Evolutionary conservation across 129 eudicot species (phyloP).

Genomic region (Chrysanthemum lavandulifolium): DNA sequence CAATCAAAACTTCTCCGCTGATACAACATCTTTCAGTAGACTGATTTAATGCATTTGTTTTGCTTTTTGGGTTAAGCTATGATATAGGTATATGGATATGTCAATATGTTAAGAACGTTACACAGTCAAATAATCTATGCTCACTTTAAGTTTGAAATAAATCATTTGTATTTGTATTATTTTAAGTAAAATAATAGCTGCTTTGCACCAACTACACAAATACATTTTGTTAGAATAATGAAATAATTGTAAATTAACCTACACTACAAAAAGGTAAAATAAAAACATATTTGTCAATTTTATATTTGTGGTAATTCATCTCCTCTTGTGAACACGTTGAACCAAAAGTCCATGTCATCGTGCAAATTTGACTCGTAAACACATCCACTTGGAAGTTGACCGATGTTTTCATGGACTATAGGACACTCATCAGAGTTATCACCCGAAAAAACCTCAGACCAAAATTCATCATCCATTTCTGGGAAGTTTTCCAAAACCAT

Average conservation of each 20-base stretch:
- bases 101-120: too few relatives aligned
- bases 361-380: conserved; percentile 34
- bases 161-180: background rate
- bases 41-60: too few relatives aligned
- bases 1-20: too few relatives aligned
- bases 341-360: conserved; percentile 58
- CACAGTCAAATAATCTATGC: too few relatives aligned
- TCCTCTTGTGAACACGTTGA: conserved; percentile 43
- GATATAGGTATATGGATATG: too few relatives aligned
- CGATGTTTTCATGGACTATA: conserved; percentile 18
- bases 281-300: conserved; percentile 3
- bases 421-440: conserved; percentile 33
- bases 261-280: background rate
- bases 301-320: conserved; percentile 39
- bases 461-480: conserved; percentile 44
- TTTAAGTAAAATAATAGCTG: background rate
- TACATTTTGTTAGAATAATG: conserved; percentile 19
- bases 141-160: background rate
- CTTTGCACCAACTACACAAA: conserved; percentile 18
- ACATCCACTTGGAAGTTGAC: conserved; percentile 38
- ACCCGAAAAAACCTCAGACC: conserved; percentile 49
- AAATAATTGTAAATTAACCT: background rate
- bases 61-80: too few relatives aligned
- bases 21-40: too few relatives aligned
- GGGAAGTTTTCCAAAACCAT: conserved; percentile 30